phyloP scores from a whole-genome alignment of 2,329 filamentous ascomycete genomes.

The Calonectria hongkongensis region DNA sequence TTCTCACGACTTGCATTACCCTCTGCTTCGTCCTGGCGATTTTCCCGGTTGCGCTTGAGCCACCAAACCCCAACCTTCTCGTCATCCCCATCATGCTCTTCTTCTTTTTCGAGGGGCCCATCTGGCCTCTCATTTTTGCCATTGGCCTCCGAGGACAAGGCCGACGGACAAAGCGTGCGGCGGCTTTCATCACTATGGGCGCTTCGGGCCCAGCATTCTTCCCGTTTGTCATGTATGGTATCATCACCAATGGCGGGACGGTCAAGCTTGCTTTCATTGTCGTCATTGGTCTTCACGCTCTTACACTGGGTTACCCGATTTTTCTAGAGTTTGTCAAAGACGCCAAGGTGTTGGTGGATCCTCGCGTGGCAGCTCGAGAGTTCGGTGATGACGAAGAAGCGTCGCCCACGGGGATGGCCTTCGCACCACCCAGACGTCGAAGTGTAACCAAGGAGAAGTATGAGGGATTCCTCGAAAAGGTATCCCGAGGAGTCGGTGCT shows the following conservation, averaged over 20 bases:
- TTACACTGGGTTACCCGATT: slow-evolving; percentile 68
- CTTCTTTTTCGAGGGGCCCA: slow-evolving; percentile 87
- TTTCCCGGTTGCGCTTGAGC: slow-evolving; percentile 67
- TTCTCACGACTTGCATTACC: slow-evolving; percentile 78
- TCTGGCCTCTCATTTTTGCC: slow-evolving; percentile 88
- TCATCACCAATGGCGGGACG: slow-evolving; percentile 74
- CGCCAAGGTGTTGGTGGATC: slow-evolving; percentile 67
- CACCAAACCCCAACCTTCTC: slow-evolving; percentile 68
- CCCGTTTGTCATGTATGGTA: slow-evolving; percentile 83
- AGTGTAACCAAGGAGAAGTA: slow-evolving; percentile 46
- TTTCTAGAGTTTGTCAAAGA: slow-evolving; percentile 69
- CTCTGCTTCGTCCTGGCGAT: slow-evolving; percentile 76
- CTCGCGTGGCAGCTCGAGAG: slow-evolving; percentile 50
- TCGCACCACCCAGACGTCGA: slow-evolving; percentile 41
- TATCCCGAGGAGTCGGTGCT: slow-evolving; percentile 52
- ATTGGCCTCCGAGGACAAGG: slow-evolving; percentile 88
- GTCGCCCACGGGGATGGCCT: slow-evolving; percentile 45
- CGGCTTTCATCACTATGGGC: slow-evolving; percentile 85
- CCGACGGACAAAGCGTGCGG: slow-evolving; percentile 85
- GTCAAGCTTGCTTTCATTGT: slow-evolving; percentile 80
- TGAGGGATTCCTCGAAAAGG: slow-evolving; percentile 50
- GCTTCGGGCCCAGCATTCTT: slow-evolving; percentile 84
- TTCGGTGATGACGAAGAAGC: slow-evolving; percentile 49
- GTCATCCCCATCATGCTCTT: slow-evolving; percentile 80
- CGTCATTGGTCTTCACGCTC: slow-evolving; percentile 71